A percentile compares a stretch with the other conserved stretches of the same genome.
Evolutionary conservation across 805 yeast species (phyloP).

Genomic region (Zygosaccharomyces gambellarensis): DNA sequence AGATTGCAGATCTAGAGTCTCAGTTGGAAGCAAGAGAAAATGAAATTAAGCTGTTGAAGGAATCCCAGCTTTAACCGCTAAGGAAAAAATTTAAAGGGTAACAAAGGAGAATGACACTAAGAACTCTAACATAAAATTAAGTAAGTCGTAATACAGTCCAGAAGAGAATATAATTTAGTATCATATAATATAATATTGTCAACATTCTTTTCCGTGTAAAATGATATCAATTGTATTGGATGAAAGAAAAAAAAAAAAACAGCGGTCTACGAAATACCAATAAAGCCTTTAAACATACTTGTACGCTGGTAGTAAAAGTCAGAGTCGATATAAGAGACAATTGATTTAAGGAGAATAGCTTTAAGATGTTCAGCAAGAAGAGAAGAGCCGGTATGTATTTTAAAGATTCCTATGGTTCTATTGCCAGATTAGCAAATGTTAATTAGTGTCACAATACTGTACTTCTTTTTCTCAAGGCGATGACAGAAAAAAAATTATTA

Average conservation of each 20-base stretch:
- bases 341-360: slow-evolving; percentile 34
- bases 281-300: not conserved
- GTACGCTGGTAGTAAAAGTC: no score
- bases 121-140: no score
- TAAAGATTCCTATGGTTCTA: not conserved
- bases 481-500: not conserved
- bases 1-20: slow-evolving; percentile 48
- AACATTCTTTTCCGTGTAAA: not conserved
- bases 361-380: slow-evolving; percentile 13
- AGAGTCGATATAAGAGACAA: slow-evolving; percentile 7
- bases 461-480: not conserved
- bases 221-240: not conserved
- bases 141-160: not conserved
- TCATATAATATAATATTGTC: not conserved
- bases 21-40: slow-evolving; percentile 48
- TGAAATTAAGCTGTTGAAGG: slow-evolving; percentile 37
- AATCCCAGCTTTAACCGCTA: not conserved
- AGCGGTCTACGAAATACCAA: slow-evolving; percentile 32
- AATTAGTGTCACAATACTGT: not conserved
- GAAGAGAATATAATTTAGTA: not conserved
- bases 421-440: not conserved
- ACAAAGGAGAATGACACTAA: no score
- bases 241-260: not conserved
- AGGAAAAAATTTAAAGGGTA: no score
- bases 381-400: slow-evolving; percentile 20